A percentile compares a stretch with the other conserved stretches of the same genome.
Evolutionary conservation across 2,329 filamentous ascomycete genomes (phyloP).

Genomic region (Truncatella angustata): DNA sequence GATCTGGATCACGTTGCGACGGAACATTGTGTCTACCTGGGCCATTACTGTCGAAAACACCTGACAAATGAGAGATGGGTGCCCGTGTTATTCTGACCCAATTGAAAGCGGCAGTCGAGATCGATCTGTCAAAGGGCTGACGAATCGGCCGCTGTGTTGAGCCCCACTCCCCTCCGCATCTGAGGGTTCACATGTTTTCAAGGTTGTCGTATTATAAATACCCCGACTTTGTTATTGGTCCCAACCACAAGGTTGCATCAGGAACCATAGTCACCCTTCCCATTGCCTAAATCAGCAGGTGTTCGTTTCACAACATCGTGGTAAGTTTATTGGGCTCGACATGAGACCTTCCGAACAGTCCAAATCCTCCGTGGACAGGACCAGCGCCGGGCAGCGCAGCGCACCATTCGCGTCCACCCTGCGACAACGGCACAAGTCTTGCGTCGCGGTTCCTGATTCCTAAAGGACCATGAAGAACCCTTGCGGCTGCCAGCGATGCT

Average conservation of each 20-base stretch:
- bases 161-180: not conserved
- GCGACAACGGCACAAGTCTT: not conserved
- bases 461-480: not conserved
- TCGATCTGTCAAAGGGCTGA: not conserved
- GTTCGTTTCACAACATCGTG: not conserved
- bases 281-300: slow-evolving; percentile 1
- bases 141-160: not conserved
- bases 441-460: too few species aligned
- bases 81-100: not conserved
- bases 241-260: slow-evolving; percentile 4
- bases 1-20: not conserved
- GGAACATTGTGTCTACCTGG: not conserved
- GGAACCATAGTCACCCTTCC: not conserved
- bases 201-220: not conserved
- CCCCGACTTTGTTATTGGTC: not conserved
- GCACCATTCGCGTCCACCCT: not conserved
- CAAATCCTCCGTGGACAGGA: not conserved
- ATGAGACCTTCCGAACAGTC: slow-evolving; percentile 6
- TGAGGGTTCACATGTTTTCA: not conserved
- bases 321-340: not conserved
- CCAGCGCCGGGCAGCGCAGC: not conserved
- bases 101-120: slow-evolving; percentile 1
- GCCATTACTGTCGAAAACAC: not conserved
- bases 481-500: not conserved
- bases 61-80: not conserved